A percentile compares a stretch with the other conserved stretches of the same genome.
These are phyloP conservation scores for Neonectria ditissima DNA, from an alignment of 2,329 filamentous ascomycete species.

Conservation along the genomic window DNA sequence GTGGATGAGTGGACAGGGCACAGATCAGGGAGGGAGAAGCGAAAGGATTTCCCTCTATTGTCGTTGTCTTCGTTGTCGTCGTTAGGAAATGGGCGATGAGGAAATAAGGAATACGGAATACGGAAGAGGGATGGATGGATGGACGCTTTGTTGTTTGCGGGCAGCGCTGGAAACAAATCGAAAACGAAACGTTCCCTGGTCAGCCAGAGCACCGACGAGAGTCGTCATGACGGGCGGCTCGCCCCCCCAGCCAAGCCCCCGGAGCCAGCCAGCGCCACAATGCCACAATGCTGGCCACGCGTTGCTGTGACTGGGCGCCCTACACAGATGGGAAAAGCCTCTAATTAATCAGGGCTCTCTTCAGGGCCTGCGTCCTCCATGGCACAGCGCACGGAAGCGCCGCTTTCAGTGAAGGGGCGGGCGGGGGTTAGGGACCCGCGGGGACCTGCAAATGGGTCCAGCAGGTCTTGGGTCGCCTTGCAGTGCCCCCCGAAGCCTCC, in stretches of 20 bases:
- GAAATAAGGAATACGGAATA: background rate
- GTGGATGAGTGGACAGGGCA: background rate
- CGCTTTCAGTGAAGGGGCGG: conserved; percentile 5
- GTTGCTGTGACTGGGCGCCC: conserved; percentile 2
- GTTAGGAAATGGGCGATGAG: background rate
- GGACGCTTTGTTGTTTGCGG: conserved; percentile 21
- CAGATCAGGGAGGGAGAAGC: background rate
- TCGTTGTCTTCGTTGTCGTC: background rate
- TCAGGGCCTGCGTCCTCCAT: background rate
- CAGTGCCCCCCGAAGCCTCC: conserved; percentile 12
- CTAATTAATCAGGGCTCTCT: background rate
- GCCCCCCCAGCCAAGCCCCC: background rate
- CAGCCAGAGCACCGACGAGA: conserved; percentile 10
- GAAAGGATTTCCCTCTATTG: background rate
- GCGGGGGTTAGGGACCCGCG: background rate
- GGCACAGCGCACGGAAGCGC: conserved; percentile 6
- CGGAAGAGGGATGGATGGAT: background rate
- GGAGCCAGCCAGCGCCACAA: background rate
- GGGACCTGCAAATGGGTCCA: no score
- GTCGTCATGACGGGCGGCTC: conserved; percentile 6
- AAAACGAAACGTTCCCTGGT: conserved; percentile 32
- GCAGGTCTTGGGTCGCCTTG: no score
- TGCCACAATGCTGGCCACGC: conserved; percentile 6
- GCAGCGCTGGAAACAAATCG: conserved; percentile 26
- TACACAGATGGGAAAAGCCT: conserved; percentile 8